Percentiles rank a stretch among this genome's conserved stretches.
Conservation (phyloP, 176 grass and related monocot species). For the Zoysia japonica region DNA sequence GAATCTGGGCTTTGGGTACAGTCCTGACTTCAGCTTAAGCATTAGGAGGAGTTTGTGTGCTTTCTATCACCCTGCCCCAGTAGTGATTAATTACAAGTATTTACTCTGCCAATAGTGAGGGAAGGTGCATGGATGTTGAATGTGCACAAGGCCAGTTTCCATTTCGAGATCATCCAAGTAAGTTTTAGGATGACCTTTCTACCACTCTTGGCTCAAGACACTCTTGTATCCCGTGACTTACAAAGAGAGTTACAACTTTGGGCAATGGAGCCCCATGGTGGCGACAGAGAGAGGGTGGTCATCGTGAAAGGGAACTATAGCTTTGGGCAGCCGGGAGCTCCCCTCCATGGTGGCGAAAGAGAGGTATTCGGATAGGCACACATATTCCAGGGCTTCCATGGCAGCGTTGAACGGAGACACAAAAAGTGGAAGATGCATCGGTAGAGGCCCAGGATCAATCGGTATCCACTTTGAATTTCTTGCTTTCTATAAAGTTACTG, state of each 20-base stretch:
- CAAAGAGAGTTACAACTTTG: slow-evolving; percentile 11
- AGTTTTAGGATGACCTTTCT: neutral
- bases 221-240: neutral
- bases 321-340: neutral
- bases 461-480: neutral
- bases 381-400: neutral
- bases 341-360: neutral
- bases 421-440: neutral
- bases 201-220: neutral
- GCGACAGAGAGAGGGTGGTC: neutral
- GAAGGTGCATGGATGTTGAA: neutral
- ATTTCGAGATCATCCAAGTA: neutral
- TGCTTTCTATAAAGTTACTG: neutral
- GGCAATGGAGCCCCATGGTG: neutral
- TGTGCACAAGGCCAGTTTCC: neutral
- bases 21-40: too few relatives aligned
- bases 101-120: neutral
- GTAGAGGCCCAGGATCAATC: neutral
- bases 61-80: neutral
- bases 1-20: too few relatives aligned
- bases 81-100: neutral
- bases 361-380: neutral
- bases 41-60: too few relatives aligned
- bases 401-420: neutral
- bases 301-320: neutral